Evolutionary conservation across 202 grass and related monocot genomes (phyloP), one percentile per base, ranked within the genome.

Genomic region (Schoenoplectus tabernaemontani): DNA sequence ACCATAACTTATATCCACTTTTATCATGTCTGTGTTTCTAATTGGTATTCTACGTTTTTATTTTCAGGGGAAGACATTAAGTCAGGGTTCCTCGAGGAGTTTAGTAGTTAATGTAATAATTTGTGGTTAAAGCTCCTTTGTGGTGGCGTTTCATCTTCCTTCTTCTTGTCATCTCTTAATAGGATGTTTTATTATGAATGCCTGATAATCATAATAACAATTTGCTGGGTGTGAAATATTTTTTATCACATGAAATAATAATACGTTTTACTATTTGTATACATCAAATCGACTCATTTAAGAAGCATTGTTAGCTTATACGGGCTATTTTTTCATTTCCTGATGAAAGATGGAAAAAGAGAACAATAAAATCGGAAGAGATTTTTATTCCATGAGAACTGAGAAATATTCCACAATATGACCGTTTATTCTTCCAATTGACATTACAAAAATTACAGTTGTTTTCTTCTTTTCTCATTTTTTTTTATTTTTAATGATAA

Each of bases 161-260:
- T 12, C 23, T n/a, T n/a, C n/a, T 69, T 17, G 22, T n/a, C 3
- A 69, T 44, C 64, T 44, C 19, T 15, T 69, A 5, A 42, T 69
- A 44, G 9, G n/a, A n/a, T n/a, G n/a, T n/a, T n/a, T n/a, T n/a
- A n/a, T n/a, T 39, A 56, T 44, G 17, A 13, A 69, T 44, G 7
- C 41, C 42, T 72, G 67, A 48, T 72, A 48, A n/a, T 43, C n/a
- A 48, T 72, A 48, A 68, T 69, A 44, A 42, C 64, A 69, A 38
- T 44, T 69, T 42, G 19, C 36, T 68, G 38, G 19, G 17, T 43
- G 38, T 43, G 38, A 69, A 69, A 7, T 24, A n/a, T 2, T 34
- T 63, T 33, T 28, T 33, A 34, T 63, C 11, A 32, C 60, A 63
- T 63, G 28, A n/a, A n/a, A 33, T n/a, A 63, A 63, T 63, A 63